These are phyloP conservation scores for Phalaenopsis equestris DNA, from an alignment of 106 monocot species.

Conservation along the genomic window DNA sequence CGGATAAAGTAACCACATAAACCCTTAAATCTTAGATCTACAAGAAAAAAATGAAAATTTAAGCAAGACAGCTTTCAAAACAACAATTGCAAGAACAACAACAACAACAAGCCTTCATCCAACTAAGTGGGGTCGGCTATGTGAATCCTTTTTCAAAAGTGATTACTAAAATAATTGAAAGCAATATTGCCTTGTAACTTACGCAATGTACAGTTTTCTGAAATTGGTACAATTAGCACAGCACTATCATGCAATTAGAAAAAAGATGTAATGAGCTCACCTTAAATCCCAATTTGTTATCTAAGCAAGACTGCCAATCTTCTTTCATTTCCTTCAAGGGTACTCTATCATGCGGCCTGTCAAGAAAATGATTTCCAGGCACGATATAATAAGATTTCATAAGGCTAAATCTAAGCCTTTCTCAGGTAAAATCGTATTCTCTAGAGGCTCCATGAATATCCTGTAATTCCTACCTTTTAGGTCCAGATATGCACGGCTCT, in stretches of 20 bases:
- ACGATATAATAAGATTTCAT: slow-evolving; percentile 2
- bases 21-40: neutral
- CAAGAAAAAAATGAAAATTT: neutral
- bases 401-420: neutral
- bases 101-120: too few species aligned
- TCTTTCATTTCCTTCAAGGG: slow-evolving; percentile 60
- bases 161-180: too few species aligned
- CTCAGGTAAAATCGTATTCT: neutral
- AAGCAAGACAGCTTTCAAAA: too few species aligned
- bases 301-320: slow-evolving; percentile 70
- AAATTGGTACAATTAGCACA: too few species aligned
- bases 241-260: neutral
- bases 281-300: slow-evolving; percentile 69
- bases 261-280: slow-evolving; percentile 11
- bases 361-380: slow-evolving; percentile 3
- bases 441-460: slow-evolving; percentile 2
- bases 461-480: slow-evolving; percentile 59
- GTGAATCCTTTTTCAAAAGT: too few species aligned
- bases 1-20: neutral
- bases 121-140: too few species aligned
- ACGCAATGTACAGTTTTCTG: too few species aligned
- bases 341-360: slow-evolving; percentile 50
- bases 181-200: too few species aligned
- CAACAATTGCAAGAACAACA: too few species aligned
- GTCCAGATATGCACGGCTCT: slow-evolving; percentile 86